A percentile compares a stretch with the other conserved stretches of the same genome.
Conservation (phyloP, 2,329 filamentous ascomycete genomes). For the Dothistroma pini region DNA sequence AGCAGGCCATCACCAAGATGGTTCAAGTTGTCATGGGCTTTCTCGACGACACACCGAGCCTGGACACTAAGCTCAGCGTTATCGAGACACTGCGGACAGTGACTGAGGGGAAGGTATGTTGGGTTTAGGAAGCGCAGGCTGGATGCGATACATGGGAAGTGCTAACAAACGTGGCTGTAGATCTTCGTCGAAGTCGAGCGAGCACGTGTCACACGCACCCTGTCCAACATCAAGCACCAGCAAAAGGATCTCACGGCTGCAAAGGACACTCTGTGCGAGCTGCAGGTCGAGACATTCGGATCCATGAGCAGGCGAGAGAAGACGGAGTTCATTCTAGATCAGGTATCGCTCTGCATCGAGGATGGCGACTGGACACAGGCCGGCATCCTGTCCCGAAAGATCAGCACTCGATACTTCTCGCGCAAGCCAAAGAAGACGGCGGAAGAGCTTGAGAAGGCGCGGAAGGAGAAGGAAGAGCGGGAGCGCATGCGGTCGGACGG, state of each 20-base stretch:
- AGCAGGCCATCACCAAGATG: conserved; percentile 99
- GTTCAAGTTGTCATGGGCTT: conserved; percentile 94
- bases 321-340: conserved; percentile 96
- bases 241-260: conserved; percentile 90
- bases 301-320: conserved; percentile 97
- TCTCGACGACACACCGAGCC: conserved; percentile 75
- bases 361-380: conserved; percentile 96
- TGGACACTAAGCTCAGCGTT: conserved; percentile 85
- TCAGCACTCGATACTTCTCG: conserved; percentile 87
- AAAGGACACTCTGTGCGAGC: conserved; percentile 89
- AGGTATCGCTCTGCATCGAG: conserved; percentile 92
- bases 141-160: neutral
- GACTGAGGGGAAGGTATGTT: conserved; percentile 82
- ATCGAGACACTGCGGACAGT: conserved; percentile 96
- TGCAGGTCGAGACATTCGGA: conserved; percentile 98
- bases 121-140: neutral
- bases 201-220: conserved; percentile 87
- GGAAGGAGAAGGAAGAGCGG: conserved; percentile 80
- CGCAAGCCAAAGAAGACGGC: conserved; percentile 87
- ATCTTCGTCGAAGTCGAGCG: conserved; percentile 99
- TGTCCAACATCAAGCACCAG: conserved; percentile 96
- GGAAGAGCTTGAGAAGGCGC: conserved; percentile 86
- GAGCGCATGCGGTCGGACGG: conserved; percentile 62
- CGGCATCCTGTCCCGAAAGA: conserved; percentile 89
- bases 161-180: conserved; percentile 39